These are phyloP conservation scores for Spergularia azorica DNA, from an alignment of 179 eudicot genomes.

Conservation along the genomic window DNA sequence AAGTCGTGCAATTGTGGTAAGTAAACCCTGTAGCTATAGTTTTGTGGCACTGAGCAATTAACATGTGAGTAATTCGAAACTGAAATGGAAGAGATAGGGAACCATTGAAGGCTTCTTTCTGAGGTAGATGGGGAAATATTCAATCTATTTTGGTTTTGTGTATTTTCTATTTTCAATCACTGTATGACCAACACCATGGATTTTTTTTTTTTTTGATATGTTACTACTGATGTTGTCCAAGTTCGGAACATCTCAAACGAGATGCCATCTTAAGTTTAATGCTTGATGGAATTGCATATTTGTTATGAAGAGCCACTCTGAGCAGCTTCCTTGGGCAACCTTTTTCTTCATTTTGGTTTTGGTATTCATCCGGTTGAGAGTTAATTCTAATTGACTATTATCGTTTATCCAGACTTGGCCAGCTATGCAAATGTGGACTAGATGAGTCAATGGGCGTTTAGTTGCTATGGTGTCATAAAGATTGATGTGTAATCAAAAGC, in stretches of 20 bases:
- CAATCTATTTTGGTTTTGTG: no score
- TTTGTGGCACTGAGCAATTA: neutral
- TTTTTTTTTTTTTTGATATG: no score
- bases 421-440: neutral
- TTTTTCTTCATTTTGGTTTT: neutral
- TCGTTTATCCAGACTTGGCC: slow-evolving; percentile 4
- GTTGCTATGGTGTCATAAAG: neutral
- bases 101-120: no score
- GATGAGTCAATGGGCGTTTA: neutral
- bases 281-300: no score
- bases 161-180: no score
- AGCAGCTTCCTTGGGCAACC: neutral
- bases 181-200: no score
- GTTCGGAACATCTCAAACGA: no score
- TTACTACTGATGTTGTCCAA: no score
- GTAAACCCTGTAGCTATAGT: neutral
- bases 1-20: neutral
- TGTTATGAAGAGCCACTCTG: no score
- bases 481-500: neutral
- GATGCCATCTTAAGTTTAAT: no score
- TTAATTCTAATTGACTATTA: neutral
- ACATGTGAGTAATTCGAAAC: neutral
- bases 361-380: neutral
- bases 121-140: no score
- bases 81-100: neutral